Evolutionary conservation across 1,139 yeast species (phyloP).

Genomic region (Suhomyces yuchorum): DNA sequence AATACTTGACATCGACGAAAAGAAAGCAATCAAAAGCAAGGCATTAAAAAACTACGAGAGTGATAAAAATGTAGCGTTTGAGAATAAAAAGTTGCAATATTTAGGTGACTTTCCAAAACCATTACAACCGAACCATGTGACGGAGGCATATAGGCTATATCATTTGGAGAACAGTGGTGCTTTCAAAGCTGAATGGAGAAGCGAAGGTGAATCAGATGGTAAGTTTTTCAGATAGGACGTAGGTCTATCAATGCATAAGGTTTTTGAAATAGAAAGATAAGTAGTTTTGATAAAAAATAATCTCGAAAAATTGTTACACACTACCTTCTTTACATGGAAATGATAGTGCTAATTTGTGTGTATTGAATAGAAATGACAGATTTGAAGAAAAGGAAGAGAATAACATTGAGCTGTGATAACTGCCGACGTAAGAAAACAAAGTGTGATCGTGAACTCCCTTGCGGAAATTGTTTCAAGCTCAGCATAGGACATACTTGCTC

Average conservation of each 20-base stretch:
- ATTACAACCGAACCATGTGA: constrained; percentile 75
- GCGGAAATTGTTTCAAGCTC: constrained; percentile 17
- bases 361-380: constrained; percentile 9
- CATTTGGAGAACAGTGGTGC: constrained; percentile 69
- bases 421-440: constrained; percentile 20
- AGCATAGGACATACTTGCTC: constrained; percentile 17
- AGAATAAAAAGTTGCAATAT: constrained; percentile 32
- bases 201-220: constrained; percentile 77
- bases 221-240: constrained; percentile 58
- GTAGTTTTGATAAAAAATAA: not conserved
- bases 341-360: not conserved
- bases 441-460: constrained; percentile 19
- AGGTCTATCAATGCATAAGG: constrained; percentile 1
- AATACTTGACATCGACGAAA: constrained; percentile 38
- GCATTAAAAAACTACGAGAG: constrained; percentile 31
- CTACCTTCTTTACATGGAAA: not conserved
- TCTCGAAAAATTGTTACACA: not conserved
- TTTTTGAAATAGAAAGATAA: not conserved
- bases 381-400: constrained; percentile 22
- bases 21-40: constrained; percentile 35
- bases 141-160: constrained; percentile 86
- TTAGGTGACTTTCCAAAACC: constrained; percentile 58
- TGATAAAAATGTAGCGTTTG: constrained; percentile 35
- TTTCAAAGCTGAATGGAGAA: constrained; percentile 61
- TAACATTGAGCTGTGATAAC: constrained; percentile 26